Evolutionary conservation across 176 grass and related monocot species (phyloP).

Genomic region (Musa troglodytarum): DNA sequence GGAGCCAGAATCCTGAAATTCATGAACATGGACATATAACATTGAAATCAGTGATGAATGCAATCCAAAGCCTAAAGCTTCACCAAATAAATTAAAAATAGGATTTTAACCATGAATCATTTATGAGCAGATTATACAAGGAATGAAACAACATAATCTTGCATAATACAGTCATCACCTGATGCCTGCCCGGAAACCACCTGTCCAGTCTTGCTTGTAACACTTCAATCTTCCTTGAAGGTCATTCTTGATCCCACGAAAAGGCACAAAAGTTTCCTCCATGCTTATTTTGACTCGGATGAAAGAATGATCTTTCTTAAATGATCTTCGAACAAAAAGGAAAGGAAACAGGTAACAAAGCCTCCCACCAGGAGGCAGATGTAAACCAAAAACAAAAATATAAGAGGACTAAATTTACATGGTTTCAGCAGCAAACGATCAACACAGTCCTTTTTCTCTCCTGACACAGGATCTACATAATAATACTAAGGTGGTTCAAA

Average conservation of each 20-base stretch:
- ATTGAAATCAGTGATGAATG: background rate
- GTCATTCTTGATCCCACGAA: conserved; percentile 85
- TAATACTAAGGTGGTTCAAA: conserved; percentile 39
- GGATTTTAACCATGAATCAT: background rate
- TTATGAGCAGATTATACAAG: background rate
- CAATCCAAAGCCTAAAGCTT: no score
- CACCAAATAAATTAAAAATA: background rate
- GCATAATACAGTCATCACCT: conserved; percentile 32
- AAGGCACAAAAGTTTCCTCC: conserved; percentile 90
- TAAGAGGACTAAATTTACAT: background rate
- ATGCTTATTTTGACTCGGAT: conserved; percentile 20
- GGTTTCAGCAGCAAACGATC: background rate
- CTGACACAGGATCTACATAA: background rate
- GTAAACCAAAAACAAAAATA: background rate
- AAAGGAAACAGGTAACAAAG: background rate
- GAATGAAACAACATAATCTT: background rate
- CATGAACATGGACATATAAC: background rate
- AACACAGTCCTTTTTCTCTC: background rate
- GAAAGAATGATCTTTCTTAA: background rate
- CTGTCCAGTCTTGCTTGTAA: conserved; percentile 95
- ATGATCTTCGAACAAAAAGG: background rate
- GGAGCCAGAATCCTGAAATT: conserved; percentile 72
- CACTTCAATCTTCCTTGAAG: conserved; percentile 61
- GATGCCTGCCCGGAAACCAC: conserved; percentile 71
- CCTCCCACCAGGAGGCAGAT: background rate